Conservation (phyloP, 2,329 filamentous ascomycete species). For the Trichoderma atrobrunneum region DNA sequence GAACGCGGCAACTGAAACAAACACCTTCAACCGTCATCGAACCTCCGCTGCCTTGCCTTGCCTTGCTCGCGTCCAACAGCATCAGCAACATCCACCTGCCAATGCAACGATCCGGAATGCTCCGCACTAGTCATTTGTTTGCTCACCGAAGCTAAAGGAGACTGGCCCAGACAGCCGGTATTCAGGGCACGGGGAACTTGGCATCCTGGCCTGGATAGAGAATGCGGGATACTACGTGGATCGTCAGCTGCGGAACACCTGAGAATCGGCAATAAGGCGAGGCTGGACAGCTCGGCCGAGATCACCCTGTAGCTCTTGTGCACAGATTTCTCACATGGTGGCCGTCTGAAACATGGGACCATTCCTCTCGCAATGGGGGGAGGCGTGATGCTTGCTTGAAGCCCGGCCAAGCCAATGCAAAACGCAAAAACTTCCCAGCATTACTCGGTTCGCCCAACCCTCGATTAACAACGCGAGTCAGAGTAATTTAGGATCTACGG, state of each 20-base stretch:
- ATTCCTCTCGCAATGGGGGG: neutral
- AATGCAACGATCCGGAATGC: neutral
- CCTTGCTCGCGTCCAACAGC: too few species aligned
- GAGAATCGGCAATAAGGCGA: neutral
- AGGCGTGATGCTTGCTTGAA: neutral
- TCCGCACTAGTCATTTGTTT: neutral
- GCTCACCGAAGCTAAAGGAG: neutral
- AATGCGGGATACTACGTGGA: neutral
- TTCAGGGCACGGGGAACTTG: neutral
- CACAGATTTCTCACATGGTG: neutral
- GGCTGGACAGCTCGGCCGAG: neutral
- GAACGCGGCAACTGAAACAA: neutral
- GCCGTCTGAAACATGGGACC: neutral
- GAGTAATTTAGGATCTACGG: neutral
- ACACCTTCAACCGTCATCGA: neutral
- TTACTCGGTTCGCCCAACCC: neutral
- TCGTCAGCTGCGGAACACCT: neutral
- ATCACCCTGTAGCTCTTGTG: neutral
- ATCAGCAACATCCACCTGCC: neutral
- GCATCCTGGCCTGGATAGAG: neutral
- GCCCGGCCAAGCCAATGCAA: neutral
- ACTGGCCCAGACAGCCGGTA: neutral
- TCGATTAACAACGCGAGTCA: neutral
- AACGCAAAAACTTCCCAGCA: neutral
- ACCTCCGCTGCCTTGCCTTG: neutral